These are phyloP conservation scores for Stentor coeruleus DNA, from an alignment of 73 alveolate species.

Conservation along the genomic window DNA sequence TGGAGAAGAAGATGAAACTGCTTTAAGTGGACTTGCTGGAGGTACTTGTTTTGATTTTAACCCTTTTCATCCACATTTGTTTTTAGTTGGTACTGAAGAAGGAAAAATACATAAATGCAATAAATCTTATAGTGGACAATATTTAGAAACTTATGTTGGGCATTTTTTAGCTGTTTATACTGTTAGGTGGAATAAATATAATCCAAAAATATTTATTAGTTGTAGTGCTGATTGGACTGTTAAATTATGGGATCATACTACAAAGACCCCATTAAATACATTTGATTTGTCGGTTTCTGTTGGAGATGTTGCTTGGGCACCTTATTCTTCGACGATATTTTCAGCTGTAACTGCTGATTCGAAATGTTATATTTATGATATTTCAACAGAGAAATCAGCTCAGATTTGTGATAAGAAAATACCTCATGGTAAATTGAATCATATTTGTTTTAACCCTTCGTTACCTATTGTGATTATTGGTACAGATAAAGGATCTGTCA, in stretches of 20 bases:
- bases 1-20: slow-evolving; percentile 76
- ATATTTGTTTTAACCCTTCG: slow-evolving; percentile 78
- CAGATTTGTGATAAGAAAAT: slow-evolving; percentile 60
- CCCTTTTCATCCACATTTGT: slow-evolving; percentile 89
- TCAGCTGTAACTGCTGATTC: slow-evolving; percentile 90
- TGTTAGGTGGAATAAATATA: slow-evolving; percentile 98
- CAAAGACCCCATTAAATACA: slow-evolving; percentile 87
- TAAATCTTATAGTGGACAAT: slow-evolving; percentile 95
- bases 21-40: slow-evolving; percentile 96
- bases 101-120: slow-evolving; percentile 99
- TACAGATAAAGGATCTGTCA: slow-evolving; percentile 84
- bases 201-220: slow-evolving; percentile 95
- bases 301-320: slow-evolving; percentile 99
- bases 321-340: slow-evolving; percentile 97
- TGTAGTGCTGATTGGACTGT: slow-evolving; percentile 99
- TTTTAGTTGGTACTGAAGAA: slow-evolving; percentile 99
- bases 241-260: slow-evolving; percentile 97
- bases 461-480: slow-evolving; percentile 93
- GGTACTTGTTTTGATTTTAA: slow-evolving; percentile 99
- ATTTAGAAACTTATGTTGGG: slow-evolving; percentile 37
- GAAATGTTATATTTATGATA: slow-evolving; percentile 80
- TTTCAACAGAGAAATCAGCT: slow-evolving; percentile 75
- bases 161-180: slow-evolving; percentile 99
- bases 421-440: slow-evolving; percentile 86
- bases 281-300: slow-evolving; percentile 98